A percentile compares a stretch with the other conserved stretches of the same genome.
Evolutionary conservation across 768 basidiomycete species (phyloP).

Genomic region (Lactifluus hygrophoroides): DNA sequence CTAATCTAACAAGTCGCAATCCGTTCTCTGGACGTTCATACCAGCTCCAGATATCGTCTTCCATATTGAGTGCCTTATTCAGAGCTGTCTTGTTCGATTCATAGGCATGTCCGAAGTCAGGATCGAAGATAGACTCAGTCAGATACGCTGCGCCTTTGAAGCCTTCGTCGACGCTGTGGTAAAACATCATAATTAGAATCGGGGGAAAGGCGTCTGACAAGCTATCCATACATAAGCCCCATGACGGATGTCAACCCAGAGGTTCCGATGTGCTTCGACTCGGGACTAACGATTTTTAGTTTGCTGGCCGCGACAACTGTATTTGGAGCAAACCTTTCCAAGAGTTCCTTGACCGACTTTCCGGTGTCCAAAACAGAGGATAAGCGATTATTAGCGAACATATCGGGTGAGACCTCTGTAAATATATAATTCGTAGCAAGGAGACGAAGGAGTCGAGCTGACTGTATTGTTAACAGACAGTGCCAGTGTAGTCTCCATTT

Average conservation of each 20-base stretch:
- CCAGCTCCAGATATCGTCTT: background rate
- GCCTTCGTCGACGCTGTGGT: slow-evolving; percentile 18
- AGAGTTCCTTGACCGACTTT: slow-evolving; percentile 19
- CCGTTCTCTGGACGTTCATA: background rate
- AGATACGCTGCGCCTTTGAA: slow-evolving; percentile 22
- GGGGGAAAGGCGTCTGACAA: background rate
- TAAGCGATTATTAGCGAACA: slow-evolving; percentile 25
- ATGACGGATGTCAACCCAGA: background rate
- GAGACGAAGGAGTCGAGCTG: slow-evolving; percentile 25
- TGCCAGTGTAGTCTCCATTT: no score
- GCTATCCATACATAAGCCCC: background rate
- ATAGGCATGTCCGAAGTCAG: background rate
- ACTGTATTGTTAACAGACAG: background rate
- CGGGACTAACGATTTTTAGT: slow-evolving; percentile 1
- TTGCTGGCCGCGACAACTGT: background rate
- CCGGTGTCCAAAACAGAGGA: slow-evolving; percentile 25
- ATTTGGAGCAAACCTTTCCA: slow-evolving; percentile 2
- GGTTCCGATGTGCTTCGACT: slow-evolving; percentile 19
- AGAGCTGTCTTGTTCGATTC: background rate
- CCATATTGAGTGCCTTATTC: background rate
- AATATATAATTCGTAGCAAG: slow-evolving; percentile 28
- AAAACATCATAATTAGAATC: background rate
- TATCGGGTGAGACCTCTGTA: slow-evolving; percentile 23
- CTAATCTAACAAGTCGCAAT: slow-evolving; percentile 2
- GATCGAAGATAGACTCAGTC: slow-evolving; percentile 19